Percentiles rank a stretch among this genome's conserved stretches.
Evolutionary conservation across 2,329 filamentous ascomycete species (phyloP).

Genomic region (Shiraia sp.): DNA sequence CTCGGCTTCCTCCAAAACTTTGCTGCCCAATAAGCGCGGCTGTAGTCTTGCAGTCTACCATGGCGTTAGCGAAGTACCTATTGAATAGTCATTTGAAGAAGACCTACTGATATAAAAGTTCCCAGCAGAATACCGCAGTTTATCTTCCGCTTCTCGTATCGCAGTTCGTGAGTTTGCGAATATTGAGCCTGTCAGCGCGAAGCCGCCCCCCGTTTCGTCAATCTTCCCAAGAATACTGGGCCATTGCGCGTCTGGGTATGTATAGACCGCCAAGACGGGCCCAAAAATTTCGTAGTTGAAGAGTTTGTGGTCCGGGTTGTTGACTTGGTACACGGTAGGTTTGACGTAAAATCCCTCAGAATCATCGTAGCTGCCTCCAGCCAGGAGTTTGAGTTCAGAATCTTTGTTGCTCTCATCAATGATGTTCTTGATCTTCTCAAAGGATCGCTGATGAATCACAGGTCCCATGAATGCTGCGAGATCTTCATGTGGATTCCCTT

Average conservation of each 20-base stretch:
- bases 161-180: constrained; percentile 70
- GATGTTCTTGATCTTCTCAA: constrained; percentile 73
- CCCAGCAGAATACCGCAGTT: constrained; percentile 70
- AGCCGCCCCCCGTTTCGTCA: constrained; percentile 67
- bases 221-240: constrained; percentile 59
- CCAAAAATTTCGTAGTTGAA: constrained; percentile 80
- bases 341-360: constrained; percentile 79
- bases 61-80: constrained; percentile 9
- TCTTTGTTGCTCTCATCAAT: constrained; percentile 79
- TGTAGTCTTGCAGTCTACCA: constrained; percentile 31
- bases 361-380: constrained; percentile 74
- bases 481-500: constrained; percentile 66
- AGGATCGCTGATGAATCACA: constrained; percentile 78
- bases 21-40: constrained; percentile 52
- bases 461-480: constrained; percentile 80
- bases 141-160: constrained; percentile 69
- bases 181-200: constrained; percentile 74
- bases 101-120: constrained; percentile 75
- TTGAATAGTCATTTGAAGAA: not conserved
- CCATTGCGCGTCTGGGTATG: constrained; percentile 70
- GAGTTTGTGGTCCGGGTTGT: constrained; percentile 71
- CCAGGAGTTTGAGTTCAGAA: constrained; percentile 68
- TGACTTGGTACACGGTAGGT: constrained; percentile 77
- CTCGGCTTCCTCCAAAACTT: constrained; percentile 56
- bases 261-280: constrained; percentile 72